Percentiles rank a stretch among this genome's conserved stretches.
phyloP scores from a whole-genome alignment of 371 early-diverging fungal genomes.

The Basidiobolus meristosporus region DNA sequence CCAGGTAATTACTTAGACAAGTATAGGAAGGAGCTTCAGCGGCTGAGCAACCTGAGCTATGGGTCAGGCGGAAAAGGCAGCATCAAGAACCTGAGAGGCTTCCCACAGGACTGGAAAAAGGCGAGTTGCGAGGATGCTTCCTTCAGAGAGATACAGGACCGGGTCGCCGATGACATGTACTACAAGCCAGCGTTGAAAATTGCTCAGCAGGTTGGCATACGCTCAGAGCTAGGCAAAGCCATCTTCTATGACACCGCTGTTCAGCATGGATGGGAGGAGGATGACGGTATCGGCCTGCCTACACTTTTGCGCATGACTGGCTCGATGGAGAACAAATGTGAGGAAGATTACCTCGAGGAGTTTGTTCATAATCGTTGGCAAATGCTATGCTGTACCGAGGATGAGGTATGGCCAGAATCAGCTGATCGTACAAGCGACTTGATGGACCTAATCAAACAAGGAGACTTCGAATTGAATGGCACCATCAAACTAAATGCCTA shows the following conservation, averaged over 20 bases:
- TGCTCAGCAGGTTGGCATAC: not conserved
- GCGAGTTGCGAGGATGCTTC: conserved; percentile 5
- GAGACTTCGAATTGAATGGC: not conserved
- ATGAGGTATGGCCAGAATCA: not conserved
- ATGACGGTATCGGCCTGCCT: conserved; percentile 11
- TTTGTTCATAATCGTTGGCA: not conserved
- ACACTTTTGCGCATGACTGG: conserved; percentile 18
- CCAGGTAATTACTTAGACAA: conserved; percentile 8
- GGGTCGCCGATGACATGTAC: not conserved
- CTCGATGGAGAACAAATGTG: conserved; percentile 3
- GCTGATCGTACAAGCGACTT: not conserved
- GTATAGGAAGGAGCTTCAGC: conserved; percentile 13
- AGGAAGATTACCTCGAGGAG: not conserved
- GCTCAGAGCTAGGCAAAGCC: not conserved
- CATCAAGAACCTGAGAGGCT: not conserved
- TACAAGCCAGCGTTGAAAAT: not conserved
- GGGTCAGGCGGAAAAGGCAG: conserved; percentile 7
- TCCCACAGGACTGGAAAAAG: conserved; percentile 1
- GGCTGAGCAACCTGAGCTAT: conserved; percentile 9
- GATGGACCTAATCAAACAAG: not conserved
- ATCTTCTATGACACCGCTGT: not conserved
- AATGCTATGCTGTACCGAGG: not conserved
- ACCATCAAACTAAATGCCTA: not conserved
- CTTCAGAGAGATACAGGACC: not conserved
- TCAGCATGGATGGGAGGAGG: conserved; percentile 1